Evolutionary conservation across 495 filamentous ascomycete genomes (phyloP).

Genomic region (Penicillium riverlandense): DNA sequence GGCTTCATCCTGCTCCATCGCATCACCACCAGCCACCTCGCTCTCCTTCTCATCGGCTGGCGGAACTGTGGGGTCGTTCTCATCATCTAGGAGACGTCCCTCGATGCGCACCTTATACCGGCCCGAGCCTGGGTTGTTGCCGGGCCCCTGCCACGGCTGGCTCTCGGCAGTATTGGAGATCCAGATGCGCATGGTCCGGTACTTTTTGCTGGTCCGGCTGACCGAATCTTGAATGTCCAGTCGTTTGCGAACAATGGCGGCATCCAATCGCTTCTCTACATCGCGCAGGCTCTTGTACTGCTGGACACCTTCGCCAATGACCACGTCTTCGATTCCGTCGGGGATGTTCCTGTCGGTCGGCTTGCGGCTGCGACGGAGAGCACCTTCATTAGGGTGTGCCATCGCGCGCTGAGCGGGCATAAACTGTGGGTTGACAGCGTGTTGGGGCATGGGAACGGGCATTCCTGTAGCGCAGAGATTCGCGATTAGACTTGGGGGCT

Average conservation of each 20-base stretch:
- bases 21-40: slow-evolving; percentile 26
- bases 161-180: slow-evolving; percentile 92
- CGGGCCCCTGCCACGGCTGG: slow-evolving; percentile 76
- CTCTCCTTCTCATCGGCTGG: slow-evolving; percentile 56
- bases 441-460: slow-evolving; percentile 33
- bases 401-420: slow-evolving; percentile 36
- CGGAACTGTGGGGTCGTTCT: slow-evolving; percentile 37
- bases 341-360: slow-evolving; percentile 94
- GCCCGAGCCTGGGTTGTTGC: slow-evolving; percentile 35
- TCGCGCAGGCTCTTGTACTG: slow-evolving; percentile 80
- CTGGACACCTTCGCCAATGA: slow-evolving; percentile 73
- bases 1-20: slow-evolving; percentile 54
- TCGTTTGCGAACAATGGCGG: slow-evolving; percentile 89
- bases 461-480: slow-evolving; percentile 20
- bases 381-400: slow-evolving; percentile 36
- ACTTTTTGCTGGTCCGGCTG: slow-evolving; percentile 70
- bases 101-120: slow-evolving; percentile 91
- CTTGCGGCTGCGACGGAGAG: slow-evolving; percentile 72
- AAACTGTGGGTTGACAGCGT: slow-evolving; percentile 34
- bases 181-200: slow-evolving; percentile 86
- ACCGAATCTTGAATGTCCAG: slow-evolving; percentile 83
- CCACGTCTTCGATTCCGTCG: slow-evolving; percentile 73
- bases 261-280: slow-evolving; percentile 82
- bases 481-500: slow-evolving; percentile 8
- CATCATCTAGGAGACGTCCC: slow-evolving; percentile 76